These are phyloP conservation scores for Diutina sp. DNA, from an alignment of 1,139 yeast species.

Conservation along the genomic window DNA sequence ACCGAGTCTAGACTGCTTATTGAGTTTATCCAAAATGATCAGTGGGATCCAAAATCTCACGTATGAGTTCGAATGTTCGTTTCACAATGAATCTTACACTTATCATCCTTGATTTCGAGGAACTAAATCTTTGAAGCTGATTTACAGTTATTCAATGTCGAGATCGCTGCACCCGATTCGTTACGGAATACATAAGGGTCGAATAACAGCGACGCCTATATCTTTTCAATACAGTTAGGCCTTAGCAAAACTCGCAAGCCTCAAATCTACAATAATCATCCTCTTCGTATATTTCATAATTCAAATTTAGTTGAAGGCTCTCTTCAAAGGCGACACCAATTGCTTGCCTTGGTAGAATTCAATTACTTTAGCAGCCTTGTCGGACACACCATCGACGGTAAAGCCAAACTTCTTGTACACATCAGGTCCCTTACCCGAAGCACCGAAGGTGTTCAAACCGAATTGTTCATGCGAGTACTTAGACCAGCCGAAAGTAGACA, in stretches of 20 bases:
- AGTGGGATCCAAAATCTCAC: conserved; percentile 43
- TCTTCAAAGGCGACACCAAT: conserved; percentile 65
- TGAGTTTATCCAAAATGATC: conserved; percentile 80
- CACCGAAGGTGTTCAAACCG: conserved; percentile 95
- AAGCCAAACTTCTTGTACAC: conserved; percentile 80
- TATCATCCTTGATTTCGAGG: neutral
- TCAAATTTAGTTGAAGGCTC: conserved; percentile 38
- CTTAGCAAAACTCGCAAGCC: neutral
- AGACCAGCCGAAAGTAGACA: conserved; percentile 88
- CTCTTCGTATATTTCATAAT: neutral
- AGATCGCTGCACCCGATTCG: too few relatives aligned
- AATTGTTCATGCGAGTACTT: conserved; percentile 95
- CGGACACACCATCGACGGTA: conserved; percentile 88
- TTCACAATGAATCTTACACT: neutral
- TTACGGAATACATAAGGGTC: too few relatives aligned
- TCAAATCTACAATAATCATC: neutral
- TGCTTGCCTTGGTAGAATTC: conserved; percentile 72
- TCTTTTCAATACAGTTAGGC: too few relatives aligned
- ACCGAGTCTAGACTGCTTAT: conserved; percentile 77
- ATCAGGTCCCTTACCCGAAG: conserved; percentile 83
- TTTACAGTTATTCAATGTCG: too few relatives aligned
- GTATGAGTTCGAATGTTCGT: neutral
- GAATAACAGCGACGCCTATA: too few relatives aligned
- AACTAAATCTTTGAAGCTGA: too few relatives aligned
- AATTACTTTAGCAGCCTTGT: conserved; percentile 71